Base-by-base conservation (phyloP, 176 grass and related monocot species). In the Phyllostachys edulis region DNA sequence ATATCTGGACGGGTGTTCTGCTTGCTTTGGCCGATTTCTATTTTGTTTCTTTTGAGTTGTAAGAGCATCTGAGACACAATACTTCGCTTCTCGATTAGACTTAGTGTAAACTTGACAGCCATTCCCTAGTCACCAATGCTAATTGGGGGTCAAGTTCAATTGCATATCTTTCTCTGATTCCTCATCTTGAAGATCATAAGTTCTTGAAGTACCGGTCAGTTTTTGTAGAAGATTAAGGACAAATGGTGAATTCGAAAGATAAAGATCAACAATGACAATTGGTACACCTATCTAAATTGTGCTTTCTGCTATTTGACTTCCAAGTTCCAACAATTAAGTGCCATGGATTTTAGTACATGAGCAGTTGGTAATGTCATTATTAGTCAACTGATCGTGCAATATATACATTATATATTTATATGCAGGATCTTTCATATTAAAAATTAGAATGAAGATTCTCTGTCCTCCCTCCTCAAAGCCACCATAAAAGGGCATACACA, bases 401-500 rank as follows among this genome's bases (percentile, higher is more conserved):
- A 49, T 49, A 49, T 49, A 15, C 46, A 49, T 49, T 49, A 49
- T 49, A 49, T 49, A 15, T 49, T 64, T 17, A 64, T 32, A 64
- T 71, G 49, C 5, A 55, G 34, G n/a, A 17, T 47, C 39, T 47
- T 72, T 46, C 17, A 15, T 42, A 9, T 82, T 71, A n/a, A 14
- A 71, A 60, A 24, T 60, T 59, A 0, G 38, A 71, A 32, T 59
- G 50, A 59, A 82, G 54, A 59, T 6, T 9, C 36, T 56, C 14
- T 69, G 4, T 2, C 64, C n/a, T 42, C 40, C 55, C 11, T 70
- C 50, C 9, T 62, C 10, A 50, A 49, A 79, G 11, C 21, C 34
- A 81, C 17, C 41, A 21, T 47, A 63, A 47, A 71, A 17, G 46
- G 61, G 12, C 23, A 73, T 37, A 83, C 69, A 83, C 16, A 63